These are phyloP conservation scores for Nicotiana obtusifolia DNA, from an alignment of 257 asterid species.

Conservation along the genomic window DNA sequence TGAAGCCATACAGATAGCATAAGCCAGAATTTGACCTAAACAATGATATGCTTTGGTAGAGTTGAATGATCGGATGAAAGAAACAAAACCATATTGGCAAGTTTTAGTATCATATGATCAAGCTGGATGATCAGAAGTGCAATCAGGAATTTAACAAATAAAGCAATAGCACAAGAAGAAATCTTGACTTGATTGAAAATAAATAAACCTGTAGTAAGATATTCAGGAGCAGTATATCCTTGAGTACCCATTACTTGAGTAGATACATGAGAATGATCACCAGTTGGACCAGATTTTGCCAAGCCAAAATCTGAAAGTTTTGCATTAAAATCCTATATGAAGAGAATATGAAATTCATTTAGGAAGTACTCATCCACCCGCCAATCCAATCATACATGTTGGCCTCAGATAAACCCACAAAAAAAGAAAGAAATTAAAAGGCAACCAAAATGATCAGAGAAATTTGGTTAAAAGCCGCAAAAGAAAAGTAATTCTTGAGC, in stretches of 20 bases:
- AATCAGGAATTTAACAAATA: background rate
- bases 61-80: background rate
- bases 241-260: conserved; percentile 37
- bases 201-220: conserved; percentile 24
- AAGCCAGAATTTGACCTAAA: background rate
- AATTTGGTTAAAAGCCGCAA: background rate
- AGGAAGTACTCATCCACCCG: background rate
- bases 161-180: background rate
- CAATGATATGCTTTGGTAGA: background rate
- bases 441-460: background rate
- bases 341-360: background rate
- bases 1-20: background rate
- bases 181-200: background rate
- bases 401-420: background rate
- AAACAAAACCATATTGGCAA: background rate
- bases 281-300: conserved; percentile 34
- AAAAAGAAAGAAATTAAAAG: background rate
- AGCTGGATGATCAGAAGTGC: background rate
- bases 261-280: conserved; percentile 31
- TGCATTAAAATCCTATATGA: conserved; percentile 30
- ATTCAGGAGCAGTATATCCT: conserved; percentile 39
- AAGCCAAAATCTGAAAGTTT: conserved; percentile 40
- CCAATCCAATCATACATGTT: background rate
- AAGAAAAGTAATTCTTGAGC: conserved; percentile 4
- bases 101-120: background rate